phyloP scores from a whole-genome alignment of 2,329 filamentous ascomycete genomes.

The Pseudonectria foliicola region DNA sequence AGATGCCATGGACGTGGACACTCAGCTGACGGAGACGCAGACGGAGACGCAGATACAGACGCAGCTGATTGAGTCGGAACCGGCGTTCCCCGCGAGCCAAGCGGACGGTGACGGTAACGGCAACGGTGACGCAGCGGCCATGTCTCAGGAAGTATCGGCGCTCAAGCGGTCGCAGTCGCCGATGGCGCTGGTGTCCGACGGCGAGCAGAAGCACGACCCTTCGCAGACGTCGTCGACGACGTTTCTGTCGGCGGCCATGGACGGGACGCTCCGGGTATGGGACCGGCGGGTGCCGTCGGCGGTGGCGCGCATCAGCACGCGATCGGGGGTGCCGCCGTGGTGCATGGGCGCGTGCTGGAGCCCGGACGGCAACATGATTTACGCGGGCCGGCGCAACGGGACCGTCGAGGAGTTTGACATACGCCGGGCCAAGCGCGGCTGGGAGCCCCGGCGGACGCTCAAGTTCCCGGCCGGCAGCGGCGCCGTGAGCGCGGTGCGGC shows the following conservation, averaged over 20 bases:
- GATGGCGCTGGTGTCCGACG: conserved; percentile 25
- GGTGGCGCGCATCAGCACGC: conserved; percentile 69
- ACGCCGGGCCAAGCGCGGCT: conserved; percentile 62
- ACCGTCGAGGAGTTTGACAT: conserved; percentile 93
- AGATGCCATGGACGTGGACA: conserved; percentile 27
- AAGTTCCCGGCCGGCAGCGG: conserved; percentile 87
- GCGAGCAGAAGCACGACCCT: conserved; percentile 38
- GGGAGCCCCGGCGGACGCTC: conserved; percentile 69
- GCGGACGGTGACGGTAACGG: conserved; percentile 3
- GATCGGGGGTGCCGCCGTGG: conserved; percentile 79
- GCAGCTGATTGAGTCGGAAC: conserved; percentile 2
- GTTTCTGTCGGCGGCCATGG: conserved; percentile 82
- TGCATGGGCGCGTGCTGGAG: conserved; percentile 98
- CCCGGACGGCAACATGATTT: conserved; percentile 90
- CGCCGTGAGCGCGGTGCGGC: conserved; percentile 75
- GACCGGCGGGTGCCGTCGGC: conserved; percentile 72
- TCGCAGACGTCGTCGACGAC: conserved; percentile 64
- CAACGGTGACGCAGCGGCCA: conserved; percentile 7
- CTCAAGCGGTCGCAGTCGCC: conserved; percentile 18
- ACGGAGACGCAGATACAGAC: conserved; percentile 8
- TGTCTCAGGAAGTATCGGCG: conserved; percentile 3
- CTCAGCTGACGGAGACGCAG: conserved; percentile 8
- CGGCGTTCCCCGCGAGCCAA: conserved; percentile 5
- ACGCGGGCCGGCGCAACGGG: conserved; percentile 81
- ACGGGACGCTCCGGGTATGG: conserved; percentile 89